Base-by-base conservation (phyloP, 805 yeast genomes). In the Pichia paraexigua region DNA sequence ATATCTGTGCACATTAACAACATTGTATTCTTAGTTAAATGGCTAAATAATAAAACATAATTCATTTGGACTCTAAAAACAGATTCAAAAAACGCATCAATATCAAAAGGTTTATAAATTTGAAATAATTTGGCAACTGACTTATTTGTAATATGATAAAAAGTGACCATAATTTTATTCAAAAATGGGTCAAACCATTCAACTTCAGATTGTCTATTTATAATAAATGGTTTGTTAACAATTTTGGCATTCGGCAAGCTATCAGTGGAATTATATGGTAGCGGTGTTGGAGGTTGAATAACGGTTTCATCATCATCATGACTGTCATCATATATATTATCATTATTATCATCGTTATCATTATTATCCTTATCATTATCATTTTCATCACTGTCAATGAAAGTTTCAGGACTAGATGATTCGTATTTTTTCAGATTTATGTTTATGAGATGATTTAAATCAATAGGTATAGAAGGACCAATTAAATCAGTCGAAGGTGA, bases 1-100 rank as follows among this genome's bases (percentile, higher is more conserved):
- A 43, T 30, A 43, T 48, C 51, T 13, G 18, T 8, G 20, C n/a
- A 20, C 20, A 48, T 39, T 18, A 48, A 39, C 11, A 48, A 15
- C 27, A 43, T 39, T 12, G 51, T 37, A 27, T 48, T 48, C 43
- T 18, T 28, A 15, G 41, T 43, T 21, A 48, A 39, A 39, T 24
- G 25, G 7, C 30, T 27, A 27, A 27, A 27, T 10, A 48, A 22
- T 9, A 17, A 8, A 4, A 28, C 13, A 22, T 39, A 39, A 21
- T 27, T 44, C 4, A 25, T 4, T 7, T 39, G 43, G 6, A 39
- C n/a, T 27, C 42, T 37, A 24, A 27, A 48, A 8, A 44, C 10
- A 27, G 20, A 24, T 25, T 44, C 47, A 27, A 48, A 39, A 44
- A 44, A 37, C 2, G 39, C 30, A 44, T 48, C 51, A 20, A 48